phyloP scores from a whole-genome alignment of 176 grass and related monocot species.

The Panicum miliaceum region DNA sequence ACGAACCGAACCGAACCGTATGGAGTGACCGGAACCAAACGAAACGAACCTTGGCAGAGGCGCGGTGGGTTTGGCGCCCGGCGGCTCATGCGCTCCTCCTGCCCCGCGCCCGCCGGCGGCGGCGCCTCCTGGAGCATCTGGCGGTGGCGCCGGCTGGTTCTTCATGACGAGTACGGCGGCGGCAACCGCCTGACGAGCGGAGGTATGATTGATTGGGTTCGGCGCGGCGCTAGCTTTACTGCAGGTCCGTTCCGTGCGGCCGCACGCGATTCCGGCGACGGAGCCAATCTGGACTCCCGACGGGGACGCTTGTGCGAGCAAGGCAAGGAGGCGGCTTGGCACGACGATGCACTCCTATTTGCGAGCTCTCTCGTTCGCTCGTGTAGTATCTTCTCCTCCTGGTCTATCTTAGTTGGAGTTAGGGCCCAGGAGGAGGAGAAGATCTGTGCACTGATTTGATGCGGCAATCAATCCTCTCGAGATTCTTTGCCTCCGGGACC shows the following conservation, averaged over 20 bases:
- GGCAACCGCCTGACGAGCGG: background rate
- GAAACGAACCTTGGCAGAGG: constrained; percentile 8
- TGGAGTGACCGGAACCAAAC: too few species aligned
- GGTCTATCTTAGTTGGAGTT: background rate
- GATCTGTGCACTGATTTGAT: background rate
- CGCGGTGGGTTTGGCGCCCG: background rate
- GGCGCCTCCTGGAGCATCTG: background rate
- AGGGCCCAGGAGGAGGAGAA: background rate
- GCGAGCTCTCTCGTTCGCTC: background rate
- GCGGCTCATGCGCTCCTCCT: background rate
- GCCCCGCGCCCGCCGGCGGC: background rate
- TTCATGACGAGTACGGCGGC: background rate
- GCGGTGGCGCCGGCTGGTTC: background rate
- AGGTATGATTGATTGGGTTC: background rate
- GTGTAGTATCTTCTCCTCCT: background rate
- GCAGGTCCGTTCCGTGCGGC: background rate
- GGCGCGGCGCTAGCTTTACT: background rate
- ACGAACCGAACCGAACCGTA: background rate
- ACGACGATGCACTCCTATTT: background rate
- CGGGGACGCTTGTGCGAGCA: background rate
- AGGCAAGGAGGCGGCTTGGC: too few species aligned
- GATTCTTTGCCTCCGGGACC: background rate
- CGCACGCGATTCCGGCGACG: background rate
- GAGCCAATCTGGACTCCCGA: background rate
- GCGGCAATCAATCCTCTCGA: background rate